Conservation (phyloP, 768 basidiomycete genomes). For the Tricholomella constricta region DNA sequence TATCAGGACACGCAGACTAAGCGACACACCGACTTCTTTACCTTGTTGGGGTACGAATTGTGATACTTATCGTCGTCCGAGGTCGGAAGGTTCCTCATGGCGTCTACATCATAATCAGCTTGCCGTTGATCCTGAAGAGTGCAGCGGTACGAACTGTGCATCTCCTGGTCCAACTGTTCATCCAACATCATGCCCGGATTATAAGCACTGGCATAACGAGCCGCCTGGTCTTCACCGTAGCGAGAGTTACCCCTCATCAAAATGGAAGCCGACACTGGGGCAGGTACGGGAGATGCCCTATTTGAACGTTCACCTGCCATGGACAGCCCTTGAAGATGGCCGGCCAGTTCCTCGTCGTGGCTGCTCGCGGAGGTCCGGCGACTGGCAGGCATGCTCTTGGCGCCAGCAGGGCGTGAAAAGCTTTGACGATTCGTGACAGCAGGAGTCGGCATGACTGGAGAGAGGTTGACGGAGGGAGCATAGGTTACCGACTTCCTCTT, state of each 20-base stretch:
- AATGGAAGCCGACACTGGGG: constrained; percentile 53
- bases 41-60: constrained; percentile 64
- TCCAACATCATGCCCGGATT: constrained; percentile 92
- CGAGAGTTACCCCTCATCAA: constrained; percentile 52
- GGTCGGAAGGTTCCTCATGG: constrained; percentile 85
- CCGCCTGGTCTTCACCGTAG: constrained; percentile 60
- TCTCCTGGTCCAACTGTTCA: constrained; percentile 91
- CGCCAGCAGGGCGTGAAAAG: constrained; percentile 69
- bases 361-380: constrained; percentile 87
- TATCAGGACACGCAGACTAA: not conserved
- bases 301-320: constrained; percentile 64
- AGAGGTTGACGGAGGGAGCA: constrained; percentile 74
- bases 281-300: constrained; percentile 57
- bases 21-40: constrained; percentile 28
- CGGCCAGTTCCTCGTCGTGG: constrained; percentile 80
- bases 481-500: constrained; percentile 89
- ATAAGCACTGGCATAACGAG: constrained; percentile 61
- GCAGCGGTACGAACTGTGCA: constrained; percentile 72
- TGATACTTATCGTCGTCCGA: constrained; percentile 89
- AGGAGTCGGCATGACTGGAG: constrained; percentile 60
- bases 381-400: constrained; percentile 92
- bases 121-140: constrained; percentile 7
- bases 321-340: constrained; percentile 72
- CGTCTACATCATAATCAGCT: constrained; percentile 51
- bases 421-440: constrained; percentile 48